Evolutionary conservation across 179 eudicot genomes (phyloP), one percentile per base, ranked within the genome.

Genomic region (Beta lomatogona): DNA sequence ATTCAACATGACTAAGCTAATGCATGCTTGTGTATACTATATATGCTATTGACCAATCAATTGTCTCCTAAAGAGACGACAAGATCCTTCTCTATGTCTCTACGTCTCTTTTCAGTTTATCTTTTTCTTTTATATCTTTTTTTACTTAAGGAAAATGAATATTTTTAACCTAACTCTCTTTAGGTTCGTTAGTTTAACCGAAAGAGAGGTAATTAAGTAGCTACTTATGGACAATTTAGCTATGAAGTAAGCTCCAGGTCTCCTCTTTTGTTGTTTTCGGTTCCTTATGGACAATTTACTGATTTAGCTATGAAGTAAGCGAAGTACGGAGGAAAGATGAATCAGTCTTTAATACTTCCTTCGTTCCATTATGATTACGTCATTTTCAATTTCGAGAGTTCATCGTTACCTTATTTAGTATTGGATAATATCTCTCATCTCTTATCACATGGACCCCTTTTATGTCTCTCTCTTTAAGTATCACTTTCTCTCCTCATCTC

Each of bases 1-100:
- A 73, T 72, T 2, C 21, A 73, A 53, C 44, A 73, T 53, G 61
- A 73, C 57, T 72, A 73, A 54, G 60, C 46, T 77, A 28, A 65
- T 77, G 73, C 79, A 77, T 64, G 72, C 71, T 52, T 69, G 73
- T 61, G 69, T 44, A 76, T 60, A 60, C 13, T 65, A 50, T 77
- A 77, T 63, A 63, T 22, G 41, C 45, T 64, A 44, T 77, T 25
- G 45, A 77, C 80, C 61, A 67, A 48, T 73, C 21, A 50, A 22
- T 5, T 77, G 73, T 77, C 45, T 77, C 73, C 18, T 66, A 77
- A 77, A 77, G 80, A 22, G 52, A 31, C 61, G 63, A 77, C 80
- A 77, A 18, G 59, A 77, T 77, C 73, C 58, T 77, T 77, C 63
- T 55, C 5, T 77, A 28, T 25, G 50, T 73, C 58, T 25, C 59